Evolutionary conservation across 768 basidiomycete species (phyloP).

Genomic region (Trametes coccinea): DNA sequence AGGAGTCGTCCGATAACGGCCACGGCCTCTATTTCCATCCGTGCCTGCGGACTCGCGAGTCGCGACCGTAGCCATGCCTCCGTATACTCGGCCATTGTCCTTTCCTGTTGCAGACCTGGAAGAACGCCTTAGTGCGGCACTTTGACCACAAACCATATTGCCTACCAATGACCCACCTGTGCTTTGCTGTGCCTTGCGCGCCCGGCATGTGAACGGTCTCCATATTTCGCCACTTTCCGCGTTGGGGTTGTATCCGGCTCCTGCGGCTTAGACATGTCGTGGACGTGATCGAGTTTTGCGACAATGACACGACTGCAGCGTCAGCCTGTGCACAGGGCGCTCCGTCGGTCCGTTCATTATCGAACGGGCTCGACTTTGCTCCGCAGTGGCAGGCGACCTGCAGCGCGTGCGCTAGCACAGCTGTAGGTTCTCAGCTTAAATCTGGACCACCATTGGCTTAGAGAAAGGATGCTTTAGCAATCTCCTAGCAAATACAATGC

Average conservation of each 20-base stretch:
- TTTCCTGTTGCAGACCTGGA: too few relatives aligned
- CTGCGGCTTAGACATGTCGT: not conserved
- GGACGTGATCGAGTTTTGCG: not conserved
- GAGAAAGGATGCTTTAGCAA: too few relatives aligned
- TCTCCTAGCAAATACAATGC: too few relatives aligned
- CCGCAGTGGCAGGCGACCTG: not conserved
- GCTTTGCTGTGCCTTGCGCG: not conserved
- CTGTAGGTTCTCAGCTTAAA: too few relatives aligned
- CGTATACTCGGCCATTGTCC: too few relatives aligned
- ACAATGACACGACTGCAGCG: not conserved
- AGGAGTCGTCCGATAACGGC: constrained; percentile 7
- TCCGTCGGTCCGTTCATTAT: not conserved
- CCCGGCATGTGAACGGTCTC: not conserved
- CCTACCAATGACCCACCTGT: not conserved
- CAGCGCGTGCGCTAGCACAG: too few relatives aligned
- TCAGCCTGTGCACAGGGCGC: not conserved
- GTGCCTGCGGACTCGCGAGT: not conserved
- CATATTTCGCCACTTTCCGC: constrained; percentile 6
- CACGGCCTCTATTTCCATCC: not conserved
- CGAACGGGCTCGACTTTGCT: not conserved
- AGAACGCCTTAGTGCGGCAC: too few relatives aligned
- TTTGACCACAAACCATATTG: too few relatives aligned
- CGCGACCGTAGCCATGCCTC: constrained; percentile 5
- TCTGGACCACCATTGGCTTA: too few relatives aligned
- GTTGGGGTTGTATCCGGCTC: not conserved